Percentiles rank a stretch among this genome's conserved stretches.
These are phyloP conservation scores for Backusella westeae DNA, from an alignment of 192 early-diverging fungal genomes.

Conservation along the genomic window DNA sequence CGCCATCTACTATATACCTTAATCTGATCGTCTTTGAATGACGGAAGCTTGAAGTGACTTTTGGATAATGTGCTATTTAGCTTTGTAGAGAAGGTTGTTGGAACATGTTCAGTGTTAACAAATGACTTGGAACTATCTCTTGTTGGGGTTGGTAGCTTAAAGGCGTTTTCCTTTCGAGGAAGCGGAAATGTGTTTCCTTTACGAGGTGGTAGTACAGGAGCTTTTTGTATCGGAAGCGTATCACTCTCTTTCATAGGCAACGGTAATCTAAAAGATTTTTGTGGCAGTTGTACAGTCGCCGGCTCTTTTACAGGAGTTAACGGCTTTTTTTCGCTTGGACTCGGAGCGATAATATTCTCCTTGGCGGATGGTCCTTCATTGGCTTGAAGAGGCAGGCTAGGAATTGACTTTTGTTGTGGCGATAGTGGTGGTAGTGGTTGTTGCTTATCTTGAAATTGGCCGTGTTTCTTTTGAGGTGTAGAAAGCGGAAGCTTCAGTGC, in stretches of 20 bases:
- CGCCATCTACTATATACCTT: too few species aligned
- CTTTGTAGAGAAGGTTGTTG: not conserved
- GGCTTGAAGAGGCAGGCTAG: not conserved
- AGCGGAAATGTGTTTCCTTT: slow-evolving; percentile 6
- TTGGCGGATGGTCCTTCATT: not conserved
- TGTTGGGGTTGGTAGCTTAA: not conserved
- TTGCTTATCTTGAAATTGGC: not conserved
- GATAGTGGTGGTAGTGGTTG: not conserved
- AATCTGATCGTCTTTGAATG: not conserved
- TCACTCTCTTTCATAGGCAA: not conserved
- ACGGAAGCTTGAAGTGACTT: not conserved
- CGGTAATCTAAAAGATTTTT: slow-evolving; percentile 1
- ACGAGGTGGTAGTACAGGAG: not conserved
- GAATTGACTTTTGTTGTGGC: not conserved
- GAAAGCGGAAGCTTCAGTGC: not conserved
- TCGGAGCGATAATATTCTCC: not conserved
- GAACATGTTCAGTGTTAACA: not conserved
- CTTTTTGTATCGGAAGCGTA: not conserved
- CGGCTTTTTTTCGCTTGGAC: not conserved
- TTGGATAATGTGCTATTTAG: not conserved
- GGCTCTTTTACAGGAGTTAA: not conserved
- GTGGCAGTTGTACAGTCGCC: not conserved
- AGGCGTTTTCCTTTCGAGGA: not conserved
- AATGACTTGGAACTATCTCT: not conserved
- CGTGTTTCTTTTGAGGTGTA: not conserved